phyloP scores from a whole-genome alignment of 2,329 filamentous ascomycete species.

The Penicillium sp. region DNA sequence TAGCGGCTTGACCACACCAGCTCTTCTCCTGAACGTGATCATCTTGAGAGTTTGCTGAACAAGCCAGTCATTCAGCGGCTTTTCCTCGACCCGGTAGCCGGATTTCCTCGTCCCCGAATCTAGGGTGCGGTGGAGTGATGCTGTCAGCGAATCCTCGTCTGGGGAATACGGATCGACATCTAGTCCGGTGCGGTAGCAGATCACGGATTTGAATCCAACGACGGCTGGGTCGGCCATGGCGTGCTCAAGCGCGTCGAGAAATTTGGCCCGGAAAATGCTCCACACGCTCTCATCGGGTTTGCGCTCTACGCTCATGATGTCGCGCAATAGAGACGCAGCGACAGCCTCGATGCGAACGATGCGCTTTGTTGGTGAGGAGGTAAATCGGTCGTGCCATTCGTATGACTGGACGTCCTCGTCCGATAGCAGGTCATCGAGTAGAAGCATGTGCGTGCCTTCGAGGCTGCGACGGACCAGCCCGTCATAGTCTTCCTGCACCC shows the following conservation, averaged over 20 bases:
- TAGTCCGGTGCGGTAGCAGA: conserved; percentile 79
- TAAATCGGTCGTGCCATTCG: conserved; percentile 68
- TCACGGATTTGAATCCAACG: conserved; percentile 79
- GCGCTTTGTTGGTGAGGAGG: conserved; percentile 65
- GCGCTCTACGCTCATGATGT: conserved; percentile 42
- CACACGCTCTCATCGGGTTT: conserved; percentile 37
- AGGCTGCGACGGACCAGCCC: conserved; percentile 68
- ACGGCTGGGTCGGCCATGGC: conserved; percentile 68
- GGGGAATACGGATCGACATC: conserved; percentile 59
- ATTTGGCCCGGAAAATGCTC: conserved; percentile 33
- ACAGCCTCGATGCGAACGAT: conserved; percentile 79
- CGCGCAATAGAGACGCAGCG: conserved; percentile 65
- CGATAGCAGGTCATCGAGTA: conserved; percentile 78
- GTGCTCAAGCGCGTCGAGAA: conserved; percentile 53
- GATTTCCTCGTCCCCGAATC: conserved; percentile 31
- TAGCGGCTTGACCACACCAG: conserved; percentile 66
- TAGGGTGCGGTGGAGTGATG: conserved; percentile 35
- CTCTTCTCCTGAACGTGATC: conserved; percentile 54
- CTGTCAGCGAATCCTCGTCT: conserved; percentile 40
- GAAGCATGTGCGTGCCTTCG: conserved; percentile 70
- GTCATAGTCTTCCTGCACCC: conserved; percentile 55
- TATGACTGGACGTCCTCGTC: conserved; percentile 61
- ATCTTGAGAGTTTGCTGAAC: conserved; percentile 63
- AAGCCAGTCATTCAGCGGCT: conserved; percentile 69
- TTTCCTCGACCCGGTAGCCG: conserved; percentile 57